These are phyloP conservation scores for Camellia granthamiana DNA, from an alignment of 148 eudicot species.

Conservation along the genomic window DNA sequence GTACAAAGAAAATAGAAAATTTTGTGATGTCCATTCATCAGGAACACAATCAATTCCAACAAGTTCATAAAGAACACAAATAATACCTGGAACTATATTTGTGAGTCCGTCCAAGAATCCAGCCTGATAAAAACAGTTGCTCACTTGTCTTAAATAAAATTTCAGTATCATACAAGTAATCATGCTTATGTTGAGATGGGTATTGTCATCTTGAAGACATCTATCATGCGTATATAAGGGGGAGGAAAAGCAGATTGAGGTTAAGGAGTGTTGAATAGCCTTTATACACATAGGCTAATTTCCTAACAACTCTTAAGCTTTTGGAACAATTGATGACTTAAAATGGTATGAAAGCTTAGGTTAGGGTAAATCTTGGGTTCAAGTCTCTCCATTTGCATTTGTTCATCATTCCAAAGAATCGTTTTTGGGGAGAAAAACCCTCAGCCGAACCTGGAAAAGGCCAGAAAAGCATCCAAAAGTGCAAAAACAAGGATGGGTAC, in stretches of 20 bases:
- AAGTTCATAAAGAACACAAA: background rate
- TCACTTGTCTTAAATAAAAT: background rate
- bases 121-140: constrained; percentile 46
- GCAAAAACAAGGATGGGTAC: no score
- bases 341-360: no score
- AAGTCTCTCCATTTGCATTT: no score
- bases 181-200: background rate
- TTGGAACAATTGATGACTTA: no score
- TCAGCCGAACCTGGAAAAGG: no score
- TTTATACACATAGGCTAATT: no score
- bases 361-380: no score
- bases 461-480: no score
- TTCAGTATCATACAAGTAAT: background rate
- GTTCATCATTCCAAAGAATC: no score
- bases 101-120: constrained; percentile 92
- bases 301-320: no score
- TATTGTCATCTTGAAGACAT: background rate
- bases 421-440: no score
- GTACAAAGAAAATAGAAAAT: constrained; percentile 13
- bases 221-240: background rate
- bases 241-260: background rate
- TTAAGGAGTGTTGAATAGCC: no score
- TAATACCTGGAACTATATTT: constrained; percentile 89
- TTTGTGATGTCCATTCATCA: background rate
- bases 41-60: background rate